These are phyloP conservation scores for Pelargonium myrrhifolium DNA, from an alignment of 441 rosid species.

Conservation along the genomic window DNA sequence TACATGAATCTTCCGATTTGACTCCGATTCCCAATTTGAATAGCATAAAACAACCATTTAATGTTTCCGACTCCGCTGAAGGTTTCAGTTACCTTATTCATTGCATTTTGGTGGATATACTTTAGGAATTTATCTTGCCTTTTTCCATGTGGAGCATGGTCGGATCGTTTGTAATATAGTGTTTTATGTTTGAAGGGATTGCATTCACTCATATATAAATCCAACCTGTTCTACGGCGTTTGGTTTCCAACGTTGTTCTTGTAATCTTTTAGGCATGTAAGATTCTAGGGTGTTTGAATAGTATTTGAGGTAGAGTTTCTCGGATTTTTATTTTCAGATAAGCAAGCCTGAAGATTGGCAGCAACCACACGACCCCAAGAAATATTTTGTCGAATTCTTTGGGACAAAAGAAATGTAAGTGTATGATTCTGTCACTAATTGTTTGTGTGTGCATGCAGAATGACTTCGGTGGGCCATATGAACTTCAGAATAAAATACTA, in stretches of 20 bases:
- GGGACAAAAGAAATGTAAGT: constrained; percentile 98
- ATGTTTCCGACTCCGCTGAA: no score
- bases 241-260: background rate
- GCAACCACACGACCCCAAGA: constrained; percentile 68
- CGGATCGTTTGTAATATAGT: no score
- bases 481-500: background rate
- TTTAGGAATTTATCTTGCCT: no score
- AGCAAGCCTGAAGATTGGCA: constrained; percentile 89
- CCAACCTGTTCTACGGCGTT: background rate
- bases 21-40: no score
- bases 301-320: constrained; percentile 20
- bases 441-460: constrained; percentile 10
- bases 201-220: no score
- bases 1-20: no score
- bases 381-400: constrained; percentile 83
- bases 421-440: constrained; percentile 4
- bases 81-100: no score
- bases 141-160: no score
- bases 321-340: constrained; percentile 52
- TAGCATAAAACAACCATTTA: no score
- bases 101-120: no score
- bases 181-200: no score
- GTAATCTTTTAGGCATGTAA: constrained; percentile 5
- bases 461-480: background rate
- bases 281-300: constrained; percentile 1